Conservation (phyloP, 1,284 basidiomycete species). For the Filobasidium uniguttulatum region DNA sequence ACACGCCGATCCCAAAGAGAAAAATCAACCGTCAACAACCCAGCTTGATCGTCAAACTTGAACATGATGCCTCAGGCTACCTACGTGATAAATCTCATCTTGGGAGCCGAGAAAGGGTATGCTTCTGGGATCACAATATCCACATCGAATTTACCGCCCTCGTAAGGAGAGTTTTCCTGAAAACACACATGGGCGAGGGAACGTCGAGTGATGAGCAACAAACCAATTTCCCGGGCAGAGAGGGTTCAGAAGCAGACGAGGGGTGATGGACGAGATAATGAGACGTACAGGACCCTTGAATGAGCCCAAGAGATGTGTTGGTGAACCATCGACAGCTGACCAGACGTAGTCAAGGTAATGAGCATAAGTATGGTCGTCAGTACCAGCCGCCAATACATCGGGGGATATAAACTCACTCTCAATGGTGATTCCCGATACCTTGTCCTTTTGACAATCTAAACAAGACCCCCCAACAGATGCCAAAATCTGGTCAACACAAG, state of each 20-base stretch:
- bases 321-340: conserved; percentile 62
- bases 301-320: conserved; percentile 74
- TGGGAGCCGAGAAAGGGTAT: conserved; percentile 93
- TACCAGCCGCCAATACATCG: too few relatives aligned
- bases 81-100: conserved; percentile 92
- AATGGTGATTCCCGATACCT: conserved; percentile 66
- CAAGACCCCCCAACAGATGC: not conserved
- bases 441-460: conserved; percentile 84
- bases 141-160: conserved; percentile 84
- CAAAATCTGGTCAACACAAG: not conserved
- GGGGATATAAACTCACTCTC: conserved; percentile 44
- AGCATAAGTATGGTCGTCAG: not conserved
- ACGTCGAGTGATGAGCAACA: not conserved
- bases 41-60: conserved; percentile 17
- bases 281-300: conserved; percentile 69
- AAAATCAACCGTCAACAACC: conserved; percentile 8
- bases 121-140: conserved; percentile 89
- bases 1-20: conserved; percentile 30
- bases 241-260: not conserved
- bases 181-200: conserved; percentile 16
- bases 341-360: conserved; percentile 2
- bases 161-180: conserved; percentile 67
- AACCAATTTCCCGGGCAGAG: too few relatives aligned
- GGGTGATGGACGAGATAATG: too few relatives aligned
- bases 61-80: too few relatives aligned